A percentile compares a stretch with the other conserved stretches of the same genome.
Conservation (phyloP, 2,329 filamentous ascomycete species). For the Aspergillus aculeatus region DNA sequence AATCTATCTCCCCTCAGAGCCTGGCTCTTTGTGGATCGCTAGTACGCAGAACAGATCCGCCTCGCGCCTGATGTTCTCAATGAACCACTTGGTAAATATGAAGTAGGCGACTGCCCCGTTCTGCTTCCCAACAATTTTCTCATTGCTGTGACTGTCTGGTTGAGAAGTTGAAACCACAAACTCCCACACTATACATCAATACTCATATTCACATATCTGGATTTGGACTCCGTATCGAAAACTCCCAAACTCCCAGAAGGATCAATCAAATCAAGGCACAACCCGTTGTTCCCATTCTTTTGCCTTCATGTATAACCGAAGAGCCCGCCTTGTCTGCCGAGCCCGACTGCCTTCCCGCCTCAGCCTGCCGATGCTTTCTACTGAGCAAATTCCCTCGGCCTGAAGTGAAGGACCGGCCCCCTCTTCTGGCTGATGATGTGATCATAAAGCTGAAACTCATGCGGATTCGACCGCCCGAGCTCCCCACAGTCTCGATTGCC, state of each 20-base stretch:
- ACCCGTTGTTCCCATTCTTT: not conserved
- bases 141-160: not conserved
- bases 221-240: not conserved
- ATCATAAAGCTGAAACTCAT: slow-evolving; percentile 1
- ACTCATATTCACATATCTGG: not conserved
- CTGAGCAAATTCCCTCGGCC: not conserved
- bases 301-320: not conserved
- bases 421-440: slow-evolving; percentile 1
- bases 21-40: too few relatives aligned
- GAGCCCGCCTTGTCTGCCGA: not conserved
- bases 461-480: not conserved
- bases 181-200: not conserved
- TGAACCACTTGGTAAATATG: too few relatives aligned
- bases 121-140: too few relatives aligned
- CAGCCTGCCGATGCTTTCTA: not conserved
- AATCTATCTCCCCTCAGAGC: not conserved
- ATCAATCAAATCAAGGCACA: not conserved
- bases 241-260: not conserved
- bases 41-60: too few relatives aligned
- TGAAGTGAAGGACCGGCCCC: slow-evolving; percentile 6
- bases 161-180: not conserved
- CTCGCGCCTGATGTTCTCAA: too few relatives aligned
- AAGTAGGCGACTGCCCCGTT: too few relatives aligned
- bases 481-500: not conserved
- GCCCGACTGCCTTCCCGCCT: not conserved